Conservation (phyloP, 2,329 filamentous ascomycete genomes). For the Triangularia setosa region DNA sequence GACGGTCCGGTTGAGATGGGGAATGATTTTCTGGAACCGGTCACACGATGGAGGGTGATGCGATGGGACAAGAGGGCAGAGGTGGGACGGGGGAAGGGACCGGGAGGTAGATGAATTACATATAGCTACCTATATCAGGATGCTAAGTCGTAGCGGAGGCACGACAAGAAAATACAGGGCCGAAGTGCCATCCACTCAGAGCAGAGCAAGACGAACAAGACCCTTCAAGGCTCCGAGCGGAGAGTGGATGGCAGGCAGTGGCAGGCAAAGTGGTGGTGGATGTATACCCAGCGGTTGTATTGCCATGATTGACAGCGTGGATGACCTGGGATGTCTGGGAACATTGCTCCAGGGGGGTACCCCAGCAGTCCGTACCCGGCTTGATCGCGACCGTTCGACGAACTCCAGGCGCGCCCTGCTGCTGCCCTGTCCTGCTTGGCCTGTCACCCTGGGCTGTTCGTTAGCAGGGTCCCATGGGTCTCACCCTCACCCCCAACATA, state of each 20-base stretch:
- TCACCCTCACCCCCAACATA: not conserved
- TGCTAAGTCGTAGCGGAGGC: constrained; percentile 22
- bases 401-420: constrained; percentile 3
- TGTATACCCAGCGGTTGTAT: not conserved
- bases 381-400: constrained; percentile 12
- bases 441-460: not conserved
- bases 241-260: not conserved
- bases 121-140: constrained; percentile 18
- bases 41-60: constrained; percentile 23
- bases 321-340: constrained; percentile 9
- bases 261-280: not conserved
- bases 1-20: constrained; percentile 17
- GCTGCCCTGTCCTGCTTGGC: not conserved
- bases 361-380: constrained; percentile 5
- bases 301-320: not conserved
- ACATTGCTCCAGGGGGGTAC: constrained; percentile 1
- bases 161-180: not conserved
- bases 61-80: constrained; percentile 18
- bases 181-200: not conserved
- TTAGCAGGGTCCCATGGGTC: not conserved
- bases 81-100: constrained; percentile 19
- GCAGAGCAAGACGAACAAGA: not conserved
- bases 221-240: not conserved
- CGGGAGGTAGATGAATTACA: not conserved
- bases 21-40: constrained; percentile 25